Conservation (phyloP, 129 eudicot genomes). For the Flaveria sonorensis region DNA sequence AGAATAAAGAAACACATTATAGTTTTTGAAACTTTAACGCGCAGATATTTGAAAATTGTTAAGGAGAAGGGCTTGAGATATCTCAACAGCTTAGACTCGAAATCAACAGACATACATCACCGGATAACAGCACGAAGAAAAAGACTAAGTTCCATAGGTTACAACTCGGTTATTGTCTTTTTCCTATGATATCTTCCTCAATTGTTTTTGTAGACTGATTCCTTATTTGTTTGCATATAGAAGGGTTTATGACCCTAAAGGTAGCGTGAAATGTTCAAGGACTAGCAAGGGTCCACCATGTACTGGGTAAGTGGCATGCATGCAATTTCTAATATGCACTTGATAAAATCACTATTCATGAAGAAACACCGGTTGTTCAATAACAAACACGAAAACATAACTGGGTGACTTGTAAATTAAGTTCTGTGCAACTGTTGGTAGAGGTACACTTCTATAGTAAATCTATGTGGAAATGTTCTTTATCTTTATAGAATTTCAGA, state of each 20-base stretch:
- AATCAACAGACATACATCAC: slow-evolving; percentile 93
- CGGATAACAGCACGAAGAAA: slow-evolving; percentile 72
- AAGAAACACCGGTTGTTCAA: not conserved
- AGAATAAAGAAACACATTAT: not conserved
- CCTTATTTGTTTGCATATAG: slow-evolving; percentile 34
- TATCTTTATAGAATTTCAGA: slow-evolving; percentile 38
- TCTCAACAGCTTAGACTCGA: slow-evolving; percentile 95
- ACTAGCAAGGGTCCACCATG: slow-evolving; percentile 88
- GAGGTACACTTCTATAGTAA: not conserved
- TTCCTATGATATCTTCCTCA: slow-evolving; percentile 5
- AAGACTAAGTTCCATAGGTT: slow-evolving; percentile 68
- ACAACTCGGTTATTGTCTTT: not conserved
- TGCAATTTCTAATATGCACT: not conserved
- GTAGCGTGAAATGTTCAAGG: slow-evolving; percentile 63
- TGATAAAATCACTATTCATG: not conserved
- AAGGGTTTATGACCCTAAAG: slow-evolving; percentile 68
- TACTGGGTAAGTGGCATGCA: slow-evolving; percentile 60
- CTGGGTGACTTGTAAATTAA: not conserved
- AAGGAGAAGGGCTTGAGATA: slow-evolving; percentile 77
- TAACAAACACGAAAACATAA: not conserved
- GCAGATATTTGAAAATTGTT: slow-evolving; percentile 77
- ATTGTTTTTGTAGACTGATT: slow-evolving; percentile 9
- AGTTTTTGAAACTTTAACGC: not conserved
- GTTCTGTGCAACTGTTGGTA: not conserved
- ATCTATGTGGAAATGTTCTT: not conserved